phyloP scores from a whole-genome alignment of 2,329 filamentous ascomycete species.

The Xylaria sp. region DNA sequence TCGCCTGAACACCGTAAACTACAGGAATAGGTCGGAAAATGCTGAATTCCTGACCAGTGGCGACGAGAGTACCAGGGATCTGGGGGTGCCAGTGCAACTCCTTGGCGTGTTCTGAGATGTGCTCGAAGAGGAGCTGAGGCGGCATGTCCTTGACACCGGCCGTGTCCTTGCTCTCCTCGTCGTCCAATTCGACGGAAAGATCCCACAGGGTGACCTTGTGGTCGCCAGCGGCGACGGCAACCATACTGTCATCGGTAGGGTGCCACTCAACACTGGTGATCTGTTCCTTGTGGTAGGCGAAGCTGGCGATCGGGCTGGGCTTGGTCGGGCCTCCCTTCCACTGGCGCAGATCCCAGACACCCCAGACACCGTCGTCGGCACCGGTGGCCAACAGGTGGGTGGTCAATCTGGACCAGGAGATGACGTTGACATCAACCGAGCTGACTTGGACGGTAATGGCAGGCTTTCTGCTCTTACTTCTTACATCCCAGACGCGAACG shows the following conservation, averaged over 20 bases:
- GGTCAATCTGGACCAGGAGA: constrained; percentile 89
- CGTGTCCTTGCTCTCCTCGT: constrained; percentile 90
- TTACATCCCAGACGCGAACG: constrained; percentile 91
- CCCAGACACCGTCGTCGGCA: constrained; percentile 90
- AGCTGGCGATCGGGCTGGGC: constrained; percentile 82
- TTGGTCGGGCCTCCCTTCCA: constrained; percentile 70
- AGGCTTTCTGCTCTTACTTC: constrained; percentile 83
- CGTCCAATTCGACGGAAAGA: constrained; percentile 90
- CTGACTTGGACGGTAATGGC: constrained; percentile 83
- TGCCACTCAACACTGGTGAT: constrained; percentile 97
- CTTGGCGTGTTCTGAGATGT: constrained; percentile 92
- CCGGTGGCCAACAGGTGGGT: constrained; percentile 86
- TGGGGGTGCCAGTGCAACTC: constrained; percentile 97
- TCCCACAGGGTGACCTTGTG: constrained; percentile 96
- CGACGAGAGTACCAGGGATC: constrained; percentile 83
- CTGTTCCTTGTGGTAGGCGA: constrained; percentile 93
- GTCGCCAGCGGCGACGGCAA: constrained; percentile 86
- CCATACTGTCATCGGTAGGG: constrained; percentile 91
- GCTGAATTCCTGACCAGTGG: constrained; percentile 85
- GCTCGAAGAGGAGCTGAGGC: constrained; percentile 90
- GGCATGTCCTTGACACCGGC: constrained; percentile 85
- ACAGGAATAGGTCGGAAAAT: constrained; percentile 81
- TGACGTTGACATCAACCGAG: constrained; percentile 85
- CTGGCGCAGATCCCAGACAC: constrained; percentile 90
- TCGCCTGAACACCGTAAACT: constrained; percentile 40